Evolutionary conservation across 1,139 yeast species (phyloP).

Genomic region (Chernovozyma aurita): DNA sequence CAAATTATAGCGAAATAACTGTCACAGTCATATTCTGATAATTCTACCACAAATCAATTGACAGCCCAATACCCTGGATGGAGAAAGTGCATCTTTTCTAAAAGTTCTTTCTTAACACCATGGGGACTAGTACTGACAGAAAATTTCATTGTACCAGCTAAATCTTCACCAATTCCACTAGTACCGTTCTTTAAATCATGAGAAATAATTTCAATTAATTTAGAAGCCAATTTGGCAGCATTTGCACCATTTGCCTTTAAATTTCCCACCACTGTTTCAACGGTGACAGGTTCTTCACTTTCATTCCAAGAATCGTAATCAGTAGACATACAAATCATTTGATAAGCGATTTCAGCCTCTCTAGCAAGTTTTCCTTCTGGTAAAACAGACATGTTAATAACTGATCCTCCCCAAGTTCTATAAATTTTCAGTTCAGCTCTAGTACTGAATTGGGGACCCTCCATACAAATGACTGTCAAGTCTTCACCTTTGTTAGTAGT

Average conservation of each 20-base stretch:
- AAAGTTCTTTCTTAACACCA: conserved; percentile 68
- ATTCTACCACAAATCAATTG: conserved; percentile 7
- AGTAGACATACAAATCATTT: conserved; percentile 98
- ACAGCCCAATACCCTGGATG: conserved; percentile 91
- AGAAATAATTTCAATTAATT: conserved; percentile 63
- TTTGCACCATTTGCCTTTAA: conserved; percentile 82
- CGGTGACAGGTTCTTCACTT: conserved; percentile 92
- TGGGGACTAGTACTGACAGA: conserved; percentile 77
- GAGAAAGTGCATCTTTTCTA: conserved; percentile 76
- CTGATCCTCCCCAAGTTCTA: conserved; percentile 87
- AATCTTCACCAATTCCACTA: conserved; percentile 57
- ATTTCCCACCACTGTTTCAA: conserved; percentile 90
- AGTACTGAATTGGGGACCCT: conserved; percentile 97
- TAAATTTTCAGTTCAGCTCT: conserved; percentile 94
- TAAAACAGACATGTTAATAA: conserved; percentile 91
- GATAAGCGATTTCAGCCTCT: conserved; percentile 95
- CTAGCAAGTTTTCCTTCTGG: conserved; percentile 97
- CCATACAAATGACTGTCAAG: conserved; percentile 90
- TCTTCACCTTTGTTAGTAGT: conserved; percentile 43
- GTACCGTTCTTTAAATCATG: conserved; percentile 52
- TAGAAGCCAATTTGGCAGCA: conserved; percentile 74
- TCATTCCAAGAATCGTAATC: conserved; percentile 99
- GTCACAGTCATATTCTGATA: no score
- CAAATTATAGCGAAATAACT: no score
- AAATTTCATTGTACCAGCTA: conserved; percentile 73